Evolutionary conservation across 768 basidiomycete genomes (phyloP), one percentile per base, ranked within the genome.

Genomic region (Boletus speciosus): DNA sequence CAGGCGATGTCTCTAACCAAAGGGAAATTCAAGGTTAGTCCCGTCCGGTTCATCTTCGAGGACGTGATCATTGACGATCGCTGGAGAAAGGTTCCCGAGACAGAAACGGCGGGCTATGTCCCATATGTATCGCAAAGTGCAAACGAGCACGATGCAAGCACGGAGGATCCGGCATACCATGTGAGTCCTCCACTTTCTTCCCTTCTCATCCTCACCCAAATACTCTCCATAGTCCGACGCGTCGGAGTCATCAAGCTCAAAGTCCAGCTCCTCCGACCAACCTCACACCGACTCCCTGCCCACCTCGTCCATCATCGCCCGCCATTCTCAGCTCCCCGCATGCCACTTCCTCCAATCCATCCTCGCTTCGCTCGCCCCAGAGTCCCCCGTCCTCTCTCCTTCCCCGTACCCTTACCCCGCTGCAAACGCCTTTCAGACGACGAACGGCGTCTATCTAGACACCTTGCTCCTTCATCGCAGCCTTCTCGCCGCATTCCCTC

Each of bases 391-490:
- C 23, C 71, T 70, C 57, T 72, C 57, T 46, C 69, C 69, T 0
- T 65, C 29, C 6, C 69, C 69, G 1, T 71, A 70, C 46, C 69
- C 69, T 0, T 71, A 71, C 19, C 69, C 69, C 59, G 52, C 46
- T 11, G 52, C 66, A 52, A 67, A 58, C 45, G 61, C 54, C 8
- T 71, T 75, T 54, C 69, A 70, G 61, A 88, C 85, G 51, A 86
- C 85, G 44, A 78, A 80, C 72, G 88, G 87, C 61, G 86, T 81
- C 54, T 91, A 89, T 64, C 80, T 91, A 70, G 88, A 91, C 64
- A 77, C 80, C 48, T 84, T 91, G 62, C 87, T 89, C 71, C 82
- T 83, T 0, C 88, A 91, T 72, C 86, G 88, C 65, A 82, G 85
- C 66, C 80, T 86, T 36, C 75, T 85, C 56, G 74, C 71, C 57